These are phyloP conservation scores for Torrubiella hemipterigena DNA, from an alignment of 2,329 filamentous ascomycete genomes.

Conservation along the genomic window DNA sequence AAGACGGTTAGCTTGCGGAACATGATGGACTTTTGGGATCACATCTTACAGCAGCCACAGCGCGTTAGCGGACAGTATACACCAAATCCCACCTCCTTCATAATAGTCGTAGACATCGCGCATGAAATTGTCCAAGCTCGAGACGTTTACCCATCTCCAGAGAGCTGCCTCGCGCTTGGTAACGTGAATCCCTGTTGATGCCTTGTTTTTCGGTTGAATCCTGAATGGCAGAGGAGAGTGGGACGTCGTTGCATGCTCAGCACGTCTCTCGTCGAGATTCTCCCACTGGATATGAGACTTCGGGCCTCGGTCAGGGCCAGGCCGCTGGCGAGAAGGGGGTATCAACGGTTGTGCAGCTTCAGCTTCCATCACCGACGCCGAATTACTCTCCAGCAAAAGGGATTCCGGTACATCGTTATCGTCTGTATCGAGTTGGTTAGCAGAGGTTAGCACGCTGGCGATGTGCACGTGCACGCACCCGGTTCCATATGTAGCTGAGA, in stretches of 20 bases:
- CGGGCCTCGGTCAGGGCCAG: neutral
- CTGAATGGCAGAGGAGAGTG: no score
- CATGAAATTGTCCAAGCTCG: constrained; percentile 81
- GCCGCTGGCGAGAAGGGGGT: constrained; percentile 4
- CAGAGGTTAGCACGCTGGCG: no score
- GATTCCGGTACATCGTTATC: constrained; percentile 54
- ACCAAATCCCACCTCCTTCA: constrained; percentile 70
- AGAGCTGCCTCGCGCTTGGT: constrained; percentile 60
- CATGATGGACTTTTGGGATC: neutral
- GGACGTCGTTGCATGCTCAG: neutral
- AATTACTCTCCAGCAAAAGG: no score
- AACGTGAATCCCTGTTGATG: neutral
- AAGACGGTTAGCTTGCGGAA: constrained; percentile 8
- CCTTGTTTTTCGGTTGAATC: neutral
- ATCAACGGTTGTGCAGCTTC: no score
- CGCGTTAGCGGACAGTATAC: constrained; percentile 61
- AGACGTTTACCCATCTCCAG: constrained; percentile 88
- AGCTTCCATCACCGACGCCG: no score
- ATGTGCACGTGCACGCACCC: no score
- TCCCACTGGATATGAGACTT: no score
- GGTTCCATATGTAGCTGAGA: no score
- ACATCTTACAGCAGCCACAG: constrained; percentile 61
- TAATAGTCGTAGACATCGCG: constrained; percentile 80
- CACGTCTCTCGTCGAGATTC: no score
- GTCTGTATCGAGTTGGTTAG: constrained; percentile 35